Conservation (phyloP, 2,329 filamentous ascomycete genomes). For the Ceratocystis destructans region DNA sequence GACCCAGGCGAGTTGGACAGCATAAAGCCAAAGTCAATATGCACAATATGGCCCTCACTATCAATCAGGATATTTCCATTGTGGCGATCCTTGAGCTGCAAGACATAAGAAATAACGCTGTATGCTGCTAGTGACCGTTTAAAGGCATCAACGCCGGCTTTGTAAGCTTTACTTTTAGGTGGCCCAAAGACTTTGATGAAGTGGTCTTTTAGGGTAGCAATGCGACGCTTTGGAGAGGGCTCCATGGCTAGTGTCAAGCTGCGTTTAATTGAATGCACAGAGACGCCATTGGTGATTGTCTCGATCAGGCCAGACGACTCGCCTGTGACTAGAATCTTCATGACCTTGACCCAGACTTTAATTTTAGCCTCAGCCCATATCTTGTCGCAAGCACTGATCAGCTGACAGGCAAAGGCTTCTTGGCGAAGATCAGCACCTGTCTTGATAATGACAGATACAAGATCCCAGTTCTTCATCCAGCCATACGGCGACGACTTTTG, state of each 20-base stretch:
- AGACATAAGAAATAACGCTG: conserved; percentile 69
- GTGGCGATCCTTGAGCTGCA: conserved; percentile 75
- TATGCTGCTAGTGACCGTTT: conserved; percentile 72
- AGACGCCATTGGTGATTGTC: conserved; percentile 78
- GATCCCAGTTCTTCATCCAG: conserved; percentile 82
- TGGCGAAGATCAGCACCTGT: conserved; percentile 71
- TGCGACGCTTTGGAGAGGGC: conserved; percentile 42
- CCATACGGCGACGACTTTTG: conserved; percentile 72
- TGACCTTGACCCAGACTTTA: conserved; percentile 76
- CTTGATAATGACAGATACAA: conserved; percentile 78
- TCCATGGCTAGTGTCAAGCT: conserved; percentile 58
- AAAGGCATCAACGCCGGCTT: conserved; percentile 62
- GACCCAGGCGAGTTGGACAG: conserved; percentile 72
- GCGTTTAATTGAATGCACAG: conserved; percentile 72
- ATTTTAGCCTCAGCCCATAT: conserved; percentile 65
- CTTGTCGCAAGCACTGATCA: conserved; percentile 67
- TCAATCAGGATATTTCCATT: conserved; percentile 80
- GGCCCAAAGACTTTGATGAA: conserved; percentile 68
- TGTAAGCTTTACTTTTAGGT: conserved; percentile 54
- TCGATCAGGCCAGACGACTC: conserved; percentile 75
- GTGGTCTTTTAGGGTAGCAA: conserved; percentile 69
- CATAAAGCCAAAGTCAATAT: conserved; percentile 87
- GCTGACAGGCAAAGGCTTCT: conserved; percentile 75
- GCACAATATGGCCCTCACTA: conserved; percentile 72
- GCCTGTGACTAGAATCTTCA: conserved; percentile 75